A percentile compares a stretch with the other conserved stretches of the same genome.
phyloP scores from a whole-genome alignment of 176 grass and related monocot species.

The Eleusine indica region DNA sequence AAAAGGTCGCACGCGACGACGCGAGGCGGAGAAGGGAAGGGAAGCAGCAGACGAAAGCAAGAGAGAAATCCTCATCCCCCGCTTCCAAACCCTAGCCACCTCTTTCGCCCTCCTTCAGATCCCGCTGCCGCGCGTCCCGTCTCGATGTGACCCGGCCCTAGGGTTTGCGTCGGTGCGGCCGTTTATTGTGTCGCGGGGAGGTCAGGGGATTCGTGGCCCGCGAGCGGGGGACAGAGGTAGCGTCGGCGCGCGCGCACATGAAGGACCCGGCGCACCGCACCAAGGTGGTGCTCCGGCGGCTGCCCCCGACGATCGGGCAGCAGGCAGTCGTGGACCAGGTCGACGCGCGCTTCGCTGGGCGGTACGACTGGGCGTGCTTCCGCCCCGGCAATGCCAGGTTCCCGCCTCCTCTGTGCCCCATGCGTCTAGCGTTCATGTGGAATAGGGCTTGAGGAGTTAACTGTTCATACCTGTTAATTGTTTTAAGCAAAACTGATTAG shows the following conservation, averaged over 20 bases:
- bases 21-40: constrained; percentile 6
- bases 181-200: neutral
- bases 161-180: constrained; percentile 43
- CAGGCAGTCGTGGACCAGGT: constrained; percentile 89
- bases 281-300: constrained; percentile 87
- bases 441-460: constrained; percentile 1
- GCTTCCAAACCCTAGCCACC: constrained; percentile 53
- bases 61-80: constrained; percentile 15
- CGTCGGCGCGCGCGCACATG: constrained; percentile 58
- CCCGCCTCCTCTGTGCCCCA: neutral
- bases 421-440: neutral
- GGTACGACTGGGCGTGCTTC: constrained; percentile 86
- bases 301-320: constrained; percentile 80
- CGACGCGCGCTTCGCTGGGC: constrained; percentile 79
- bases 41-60: constrained; percentile 35
- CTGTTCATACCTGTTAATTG: constrained; percentile 23
- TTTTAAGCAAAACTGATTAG: neutral
- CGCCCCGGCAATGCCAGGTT: constrained; percentile 84
- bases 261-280: constrained; percentile 78
- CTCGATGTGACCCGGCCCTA: constrained; percentile 53
- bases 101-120: constrained; percentile 34
- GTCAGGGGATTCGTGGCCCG: neutral
- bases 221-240: neutral
- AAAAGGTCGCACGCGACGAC: constrained; percentile 40
- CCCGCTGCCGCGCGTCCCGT: constrained; percentile 31